Evolutionary conservation across 805 yeast genomes (phyloP).

Genomic region (Kodamaea leandrae): DNA sequence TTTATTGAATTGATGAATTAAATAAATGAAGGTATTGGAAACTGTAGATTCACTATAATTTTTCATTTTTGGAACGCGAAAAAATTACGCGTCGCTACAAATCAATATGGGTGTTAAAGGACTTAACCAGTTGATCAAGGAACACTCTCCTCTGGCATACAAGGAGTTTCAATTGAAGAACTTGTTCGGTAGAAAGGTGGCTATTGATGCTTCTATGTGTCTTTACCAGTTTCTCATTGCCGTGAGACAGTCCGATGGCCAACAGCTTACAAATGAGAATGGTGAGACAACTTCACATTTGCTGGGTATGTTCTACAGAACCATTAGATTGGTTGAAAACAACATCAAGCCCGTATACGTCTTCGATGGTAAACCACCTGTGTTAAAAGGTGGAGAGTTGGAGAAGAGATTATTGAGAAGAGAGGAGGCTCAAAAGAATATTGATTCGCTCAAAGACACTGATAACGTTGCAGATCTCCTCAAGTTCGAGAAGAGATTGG

Average conservation of each 20-base stretch:
- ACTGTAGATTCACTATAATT: neutral
- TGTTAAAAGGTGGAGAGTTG: slow-evolving; percentile 86
- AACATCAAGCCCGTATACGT: slow-evolving; percentile 97
- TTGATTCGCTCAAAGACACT: slow-evolving; percentile 73
- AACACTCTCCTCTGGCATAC: slow-evolving; percentile 84
- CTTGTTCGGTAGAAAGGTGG: slow-evolving; percentile 93
- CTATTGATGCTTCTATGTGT: slow-evolving; percentile 96
- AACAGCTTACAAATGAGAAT: slow-evolving; percentile 76
- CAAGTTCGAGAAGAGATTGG: slow-evolving; percentile 81
- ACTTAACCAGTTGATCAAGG: slow-evolving; percentile 79
- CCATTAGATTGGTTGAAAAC: slow-evolving; percentile 81
- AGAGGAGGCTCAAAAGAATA: slow-evolving; percentile 76
- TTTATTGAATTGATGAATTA: too few relatives aligned
- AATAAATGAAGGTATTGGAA: too few relatives aligned
- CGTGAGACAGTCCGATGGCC: slow-evolving; percentile 96
- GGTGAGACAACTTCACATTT: slow-evolving; percentile 93
- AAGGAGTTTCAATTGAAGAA: slow-evolving; percentile 77
- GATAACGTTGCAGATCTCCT: slow-evolving; percentile 76
- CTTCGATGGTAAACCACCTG: slow-evolving; percentile 98
- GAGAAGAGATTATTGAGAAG: slow-evolving; percentile 79
- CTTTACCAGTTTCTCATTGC: slow-evolving; percentile 94
- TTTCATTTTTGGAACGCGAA: neutral
- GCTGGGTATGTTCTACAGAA: slow-evolving; percentile 95
- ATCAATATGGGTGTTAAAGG: slow-evolving; percentile 44
- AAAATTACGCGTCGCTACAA: slow-evolving; percentile 1